Percentiles rank a stretch among this genome's conserved stretches.
Evolutionary conservation across 2,329 filamentous ascomycete genomes (phyloP).

Genomic region (Aspergillus alliaceus): DNA sequence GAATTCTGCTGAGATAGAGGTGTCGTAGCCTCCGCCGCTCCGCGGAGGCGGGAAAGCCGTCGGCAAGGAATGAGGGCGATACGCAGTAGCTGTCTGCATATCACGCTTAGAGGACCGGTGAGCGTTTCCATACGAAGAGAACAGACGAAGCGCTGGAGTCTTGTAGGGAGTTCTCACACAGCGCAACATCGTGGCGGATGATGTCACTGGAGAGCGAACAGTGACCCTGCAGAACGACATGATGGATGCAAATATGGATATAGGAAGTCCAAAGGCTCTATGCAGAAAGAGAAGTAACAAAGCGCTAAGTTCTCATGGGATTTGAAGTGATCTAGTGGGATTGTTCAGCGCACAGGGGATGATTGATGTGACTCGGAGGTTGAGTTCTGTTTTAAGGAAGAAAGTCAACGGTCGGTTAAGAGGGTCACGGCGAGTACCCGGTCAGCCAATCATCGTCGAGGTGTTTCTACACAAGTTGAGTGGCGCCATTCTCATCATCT

Average conservation of each 20-base stretch:
- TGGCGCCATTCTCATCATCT: slow-evolving; percentile 28
- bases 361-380: slow-evolving; percentile 7
- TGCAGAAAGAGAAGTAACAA: slow-evolving; percentile 12
- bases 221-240: slow-evolving; percentile 44
- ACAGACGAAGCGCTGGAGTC: slow-evolving; percentile 45
- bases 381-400: slow-evolving; percentile 23
- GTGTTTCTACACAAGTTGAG: slow-evolving; percentile 38
- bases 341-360: slow-evolving; percentile 1
- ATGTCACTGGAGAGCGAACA: slow-evolving; percentile 45
- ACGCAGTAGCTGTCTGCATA: slow-evolving; percentile 66
- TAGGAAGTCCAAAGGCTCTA: slow-evolving; percentile 13
- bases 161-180: slow-evolving; percentile 38
- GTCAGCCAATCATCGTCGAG: slow-evolving; percentile 37
- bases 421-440: slow-evolving; percentile 17
- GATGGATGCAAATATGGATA: slow-evolving; percentile 11
- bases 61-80: slow-evolving; percentile 61
- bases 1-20: slow-evolving; percentile 58
- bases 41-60: slow-evolving; percentile 57
- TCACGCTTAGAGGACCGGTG: slow-evolving; percentile 57
- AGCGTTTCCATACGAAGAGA: slow-evolving; percentile 47
- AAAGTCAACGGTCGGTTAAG: slow-evolving; percentile 28
- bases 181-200: slow-evolving; percentile 45
- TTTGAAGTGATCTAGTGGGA: slow-evolving; percentile 3
- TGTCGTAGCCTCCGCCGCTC: slow-evolving; percentile 59
- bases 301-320: slow-evolving; percentile 3